Base-by-base conservation (phyloP, 176 grass and related monocot species). In the Bothriochloa decipiens region DNA sequence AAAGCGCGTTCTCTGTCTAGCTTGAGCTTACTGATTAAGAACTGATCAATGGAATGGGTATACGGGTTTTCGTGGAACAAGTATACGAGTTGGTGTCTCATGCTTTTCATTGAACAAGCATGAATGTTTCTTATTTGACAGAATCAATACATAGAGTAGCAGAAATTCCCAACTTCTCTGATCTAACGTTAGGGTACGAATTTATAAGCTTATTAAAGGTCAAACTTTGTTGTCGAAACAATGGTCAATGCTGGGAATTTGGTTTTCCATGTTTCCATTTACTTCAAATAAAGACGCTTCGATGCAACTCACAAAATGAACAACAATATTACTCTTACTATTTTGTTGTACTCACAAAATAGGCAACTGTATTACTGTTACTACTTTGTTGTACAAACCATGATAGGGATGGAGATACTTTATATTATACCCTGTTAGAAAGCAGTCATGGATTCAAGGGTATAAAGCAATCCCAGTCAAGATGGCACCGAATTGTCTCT, bases 51-150 rank as follows among this genome's bases (percentile, higher is more conserved):
- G 0, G 42, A 41, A 77, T 25, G 6, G 36, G 64, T 53, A 76
- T 11, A 57, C 2, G 41, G 66, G 26, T 28, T 73, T 78, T 68
- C 63, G 41, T 84, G 57, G 83, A 72, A 72, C 55, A 8, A 72
- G 83, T 67, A 86, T 35, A 50, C 2, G 49, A 70, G 81, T 70
- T 75, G 75, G 81, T 26, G 69, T 75, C 5, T 60, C 49, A 49
- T 72, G 83, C 64, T 74, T 83, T 20, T 90, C 80, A 18, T 80
- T 79, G 74, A 90, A 87, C 50, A 35, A 45, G 68, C 20, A 83
- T 8, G 18, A 60, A 8, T 41, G 6, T 16, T 67, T 86, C n/a
- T 62, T n/a, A 8, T n/a, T 69, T 83, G 84, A 87, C 84, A 62
- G 39, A 68, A 79, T 87, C 89, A 82, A 53, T 39, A 10, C 5